phyloP scores from a whole-genome alignment of 345 rosid species.

The Chamaenerion angustifolium region DNA sequence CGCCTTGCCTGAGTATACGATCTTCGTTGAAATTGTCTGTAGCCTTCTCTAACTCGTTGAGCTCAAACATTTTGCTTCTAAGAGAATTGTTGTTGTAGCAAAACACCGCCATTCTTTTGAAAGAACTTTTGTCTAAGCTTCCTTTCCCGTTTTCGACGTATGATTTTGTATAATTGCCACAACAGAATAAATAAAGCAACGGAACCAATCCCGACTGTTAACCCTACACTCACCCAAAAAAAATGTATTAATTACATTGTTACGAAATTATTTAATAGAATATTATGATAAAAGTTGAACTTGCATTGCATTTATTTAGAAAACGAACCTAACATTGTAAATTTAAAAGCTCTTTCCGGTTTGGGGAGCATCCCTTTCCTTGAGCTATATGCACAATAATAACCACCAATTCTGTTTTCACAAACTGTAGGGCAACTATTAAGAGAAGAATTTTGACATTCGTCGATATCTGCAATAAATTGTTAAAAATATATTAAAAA shows the following conservation, averaged over 20 bases:
- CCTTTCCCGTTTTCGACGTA: neutral
- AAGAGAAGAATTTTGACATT: neutral
- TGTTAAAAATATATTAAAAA: too few species aligned
- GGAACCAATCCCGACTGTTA: neutral
- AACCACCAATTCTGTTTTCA: neutral
- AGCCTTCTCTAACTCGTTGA: slow-evolving; percentile 1
- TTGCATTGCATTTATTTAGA: too few species aligned
- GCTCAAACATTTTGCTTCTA: slow-evolving; percentile 1
- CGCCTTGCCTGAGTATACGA: neutral
- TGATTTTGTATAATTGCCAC: neutral
- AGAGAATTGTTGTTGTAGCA: slow-evolving; percentile 5
- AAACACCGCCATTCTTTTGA: slow-evolving; percentile 1
- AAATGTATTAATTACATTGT: too few species aligned
- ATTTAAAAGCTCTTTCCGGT: too few species aligned
- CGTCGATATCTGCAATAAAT: neutral
- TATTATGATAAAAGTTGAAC: too few species aligned
- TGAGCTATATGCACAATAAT: neutral
- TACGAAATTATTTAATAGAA: too few species aligned
- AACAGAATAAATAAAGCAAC: neutral
- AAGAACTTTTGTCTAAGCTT: slow-evolving; percentile 1
- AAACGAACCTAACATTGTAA: too few species aligned
- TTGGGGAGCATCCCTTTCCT: too few species aligned
- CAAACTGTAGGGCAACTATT: neutral
- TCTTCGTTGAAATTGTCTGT: slow-evolving; percentile 5
- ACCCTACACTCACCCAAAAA: neutral